A percentile compares a stretch with the other conserved stretches of the same genome.
phyloP scores from a whole-genome alignment of 2,329 filamentous ascomycete genomes.

The Fusarium nelsonii region DNA sequence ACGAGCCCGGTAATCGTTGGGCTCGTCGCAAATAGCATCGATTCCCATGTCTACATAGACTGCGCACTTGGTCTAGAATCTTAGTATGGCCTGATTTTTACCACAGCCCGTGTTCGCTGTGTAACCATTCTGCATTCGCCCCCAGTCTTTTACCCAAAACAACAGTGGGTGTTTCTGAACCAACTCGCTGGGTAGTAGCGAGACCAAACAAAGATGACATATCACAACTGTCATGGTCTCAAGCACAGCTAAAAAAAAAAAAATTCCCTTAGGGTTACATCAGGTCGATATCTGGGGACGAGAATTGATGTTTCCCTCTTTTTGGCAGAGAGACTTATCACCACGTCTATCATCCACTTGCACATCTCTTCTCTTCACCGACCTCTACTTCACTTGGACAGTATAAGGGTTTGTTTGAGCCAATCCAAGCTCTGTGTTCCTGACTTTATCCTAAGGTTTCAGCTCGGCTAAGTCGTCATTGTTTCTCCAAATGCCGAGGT shows the following conservation, averaged over 20 bases:
- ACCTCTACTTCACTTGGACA: neutral
- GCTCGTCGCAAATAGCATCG: constrained; percentile 9
- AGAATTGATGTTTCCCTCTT: neutral
- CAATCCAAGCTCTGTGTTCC: neutral
- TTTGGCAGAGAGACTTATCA: neutral
- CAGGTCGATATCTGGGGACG: neutral
- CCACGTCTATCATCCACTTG: neutral
- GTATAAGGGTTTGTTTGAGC: neutral
- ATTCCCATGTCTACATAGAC: neutral
- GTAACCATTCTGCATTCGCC: constrained; percentile 20
- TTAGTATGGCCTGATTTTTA: constrained; percentile 29
- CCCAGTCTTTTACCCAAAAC: constrained; percentile 1
- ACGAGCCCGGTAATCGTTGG: neutral
- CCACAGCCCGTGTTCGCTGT: constrained; percentile 14
- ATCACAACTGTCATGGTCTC: constrained; percentile 18
- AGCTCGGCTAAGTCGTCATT: constrained; percentile 12
- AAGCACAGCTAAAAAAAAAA: neutral
- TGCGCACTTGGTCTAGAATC: constrained; percentile 29
- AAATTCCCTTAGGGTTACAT: constrained; percentile 3
- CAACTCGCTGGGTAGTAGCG: neutral
- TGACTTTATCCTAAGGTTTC: neutral
- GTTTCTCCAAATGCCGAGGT: constrained; percentile 20
- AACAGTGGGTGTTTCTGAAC: constrained; percentile 4
- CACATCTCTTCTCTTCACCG: neutral
- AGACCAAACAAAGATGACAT: constrained; percentile 10